Conservation (phyloP, 306 rosid genomes). For the Corylus heterophylla region DNA sequence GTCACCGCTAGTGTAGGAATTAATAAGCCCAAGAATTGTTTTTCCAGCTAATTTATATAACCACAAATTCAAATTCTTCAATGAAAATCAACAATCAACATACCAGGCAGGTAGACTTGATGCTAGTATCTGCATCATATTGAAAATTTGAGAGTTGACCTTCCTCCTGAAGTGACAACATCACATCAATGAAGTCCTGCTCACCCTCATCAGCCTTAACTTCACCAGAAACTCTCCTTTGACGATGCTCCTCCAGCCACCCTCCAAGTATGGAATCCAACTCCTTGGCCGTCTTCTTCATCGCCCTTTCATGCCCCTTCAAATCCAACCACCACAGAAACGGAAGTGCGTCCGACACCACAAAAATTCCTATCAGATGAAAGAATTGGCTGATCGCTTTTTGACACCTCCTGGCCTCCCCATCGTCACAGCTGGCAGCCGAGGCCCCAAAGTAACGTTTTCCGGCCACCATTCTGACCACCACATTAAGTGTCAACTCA, state of each 20-base stretch:
- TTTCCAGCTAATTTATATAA: not conserved
- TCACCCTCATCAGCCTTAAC: constrained; percentile 30
- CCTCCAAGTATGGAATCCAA: constrained; percentile 48
- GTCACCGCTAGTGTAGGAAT: not conserved
- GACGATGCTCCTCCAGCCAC: constrained; percentile 59
- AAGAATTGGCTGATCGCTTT: constrained; percentile 48
- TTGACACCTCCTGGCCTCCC: constrained; percentile 41
- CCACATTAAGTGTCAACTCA: constrained; percentile 48
- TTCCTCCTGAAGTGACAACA: constrained; percentile 46
- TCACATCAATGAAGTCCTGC: constrained; percentile 60
- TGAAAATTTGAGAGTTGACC: constrained; percentile 41
- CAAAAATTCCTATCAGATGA: constrained; percentile 46
- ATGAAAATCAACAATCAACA: not conserved
- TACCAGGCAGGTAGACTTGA: constrained; percentile 68
- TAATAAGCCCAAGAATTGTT: not conserved
- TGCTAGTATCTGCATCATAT: constrained; percentile 39
- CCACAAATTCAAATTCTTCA: not conserved
- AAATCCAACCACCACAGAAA: constrained; percentile 56
- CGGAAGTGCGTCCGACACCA: constrained; percentile 54
- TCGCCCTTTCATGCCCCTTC: constrained; percentile 54
- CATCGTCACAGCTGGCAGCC: constrained; percentile 8
- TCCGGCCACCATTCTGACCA: constrained; percentile 63
- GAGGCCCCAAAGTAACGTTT: constrained; percentile 52
- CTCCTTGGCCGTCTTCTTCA: constrained; percentile 64
- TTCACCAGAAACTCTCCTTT: constrained; percentile 17